Percentiles rank a stretch among this genome's conserved stretches.
Evolutionary conservation across 2,329 filamentous ascomycete genomes (phyloP).

Genomic region (Xylaria sp.): DNA sequence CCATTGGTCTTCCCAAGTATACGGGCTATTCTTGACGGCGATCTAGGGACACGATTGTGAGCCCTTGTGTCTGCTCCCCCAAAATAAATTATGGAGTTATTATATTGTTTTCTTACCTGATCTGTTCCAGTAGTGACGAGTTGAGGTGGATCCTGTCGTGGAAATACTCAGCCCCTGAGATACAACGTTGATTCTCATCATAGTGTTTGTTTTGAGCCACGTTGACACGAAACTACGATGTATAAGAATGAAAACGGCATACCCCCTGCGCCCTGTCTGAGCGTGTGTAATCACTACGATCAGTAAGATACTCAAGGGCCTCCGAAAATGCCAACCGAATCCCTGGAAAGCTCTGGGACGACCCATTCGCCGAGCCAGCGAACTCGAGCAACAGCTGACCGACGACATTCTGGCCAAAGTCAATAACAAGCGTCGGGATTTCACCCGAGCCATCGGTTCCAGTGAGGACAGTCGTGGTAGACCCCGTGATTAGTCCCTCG

Average conservation of each 20-base stretch:
- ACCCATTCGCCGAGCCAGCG: constrained; percentile 48
- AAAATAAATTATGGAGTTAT: neutral
- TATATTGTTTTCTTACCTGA: constrained; percentile 49
- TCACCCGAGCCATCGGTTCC: constrained; percentile 37
- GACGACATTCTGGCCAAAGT: constrained; percentile 61
- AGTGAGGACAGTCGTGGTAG: constrained; percentile 48
- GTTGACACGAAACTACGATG: neutral
- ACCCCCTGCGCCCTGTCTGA: constrained; percentile 54
- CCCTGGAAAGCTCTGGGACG: constrained; percentile 50
- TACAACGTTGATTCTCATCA: neutral
- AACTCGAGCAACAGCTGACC: constrained; percentile 58
- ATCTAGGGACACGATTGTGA: constrained; percentile 48
- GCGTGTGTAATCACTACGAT: constrained; percentile 60
- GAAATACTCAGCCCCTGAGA: neutral
- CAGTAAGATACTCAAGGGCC: constrained; percentile 55
- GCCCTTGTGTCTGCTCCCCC: neutral
- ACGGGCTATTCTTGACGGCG: constrained; percentile 55
- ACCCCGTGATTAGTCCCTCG: constrained; percentile 46
- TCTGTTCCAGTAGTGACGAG: constrained; percentile 59
- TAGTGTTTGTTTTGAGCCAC: neutral
- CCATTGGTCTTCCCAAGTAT: constrained; percentile 57
- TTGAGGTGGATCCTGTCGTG: constrained; percentile 40
- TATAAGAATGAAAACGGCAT: constrained; percentile 34
- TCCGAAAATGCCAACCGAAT: constrained; percentile 62
- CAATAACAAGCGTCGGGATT: constrained; percentile 56